These are phyloP conservation scores for Pseudogymnoascus sp. DNA, from an alignment of 2,329 filamentous ascomycete genomes.

Conservation along the genomic window DNA sequence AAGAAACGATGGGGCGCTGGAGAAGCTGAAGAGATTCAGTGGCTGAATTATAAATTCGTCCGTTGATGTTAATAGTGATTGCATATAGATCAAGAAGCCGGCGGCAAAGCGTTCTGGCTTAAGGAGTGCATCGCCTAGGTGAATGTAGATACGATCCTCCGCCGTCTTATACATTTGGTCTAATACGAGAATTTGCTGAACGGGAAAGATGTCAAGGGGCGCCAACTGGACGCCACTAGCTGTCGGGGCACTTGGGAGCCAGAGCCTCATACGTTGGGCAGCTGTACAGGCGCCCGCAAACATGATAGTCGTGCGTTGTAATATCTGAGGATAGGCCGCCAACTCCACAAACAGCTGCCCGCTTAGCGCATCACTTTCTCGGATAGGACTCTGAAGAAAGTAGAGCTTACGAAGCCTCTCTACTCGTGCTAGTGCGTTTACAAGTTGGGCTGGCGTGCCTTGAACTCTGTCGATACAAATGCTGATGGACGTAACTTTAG, in stretches of 20 bases:
- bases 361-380: not conserved
- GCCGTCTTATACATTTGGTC: not conserved
- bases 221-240: not conserved
- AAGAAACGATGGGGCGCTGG: slow-evolving; percentile 13
- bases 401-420: slow-evolving; percentile 11
- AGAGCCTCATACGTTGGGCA: not conserved
- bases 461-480: slow-evolving; percentile 15
- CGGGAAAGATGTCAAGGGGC: not conserved
- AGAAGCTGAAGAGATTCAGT: slow-evolving; percentile 14
- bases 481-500: slow-evolving; percentile 12
- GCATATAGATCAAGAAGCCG: not conserved
- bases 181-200: not conserved
- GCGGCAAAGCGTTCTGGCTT: not conserved
- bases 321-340: not conserved
- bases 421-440: slow-evolving; percentile 6
- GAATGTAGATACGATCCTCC: not conserved
- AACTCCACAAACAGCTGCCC: not conserved
- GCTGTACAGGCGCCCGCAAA: not conserved
- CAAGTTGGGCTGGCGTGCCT: slow-evolving; percentile 15
- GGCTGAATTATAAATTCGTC: slow-evolving; percentile 1
- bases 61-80: not conserved
- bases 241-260: not conserved
- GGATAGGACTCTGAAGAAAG: slow-evolving; percentile 13
- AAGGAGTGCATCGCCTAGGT: not conserved
- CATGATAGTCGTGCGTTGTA: not conserved